Conservation (phyloP, 2,329 filamentous ascomycete genomes). For the Lachnellula arida region DNA sequence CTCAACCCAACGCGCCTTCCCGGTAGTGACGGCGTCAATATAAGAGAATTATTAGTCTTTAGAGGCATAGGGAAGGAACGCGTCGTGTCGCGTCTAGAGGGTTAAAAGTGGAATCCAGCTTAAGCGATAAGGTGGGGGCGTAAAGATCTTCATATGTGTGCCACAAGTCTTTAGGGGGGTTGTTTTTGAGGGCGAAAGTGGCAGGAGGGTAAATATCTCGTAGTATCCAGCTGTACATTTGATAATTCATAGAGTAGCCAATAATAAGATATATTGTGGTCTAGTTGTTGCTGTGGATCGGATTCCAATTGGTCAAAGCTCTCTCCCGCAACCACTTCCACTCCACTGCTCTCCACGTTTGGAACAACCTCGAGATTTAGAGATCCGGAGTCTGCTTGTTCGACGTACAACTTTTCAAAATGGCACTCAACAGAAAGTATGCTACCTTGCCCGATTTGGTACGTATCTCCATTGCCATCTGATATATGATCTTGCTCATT, state of each 20-base stretch:
- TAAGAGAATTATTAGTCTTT: not conserved
- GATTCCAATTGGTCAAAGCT: conserved; percentile 4
- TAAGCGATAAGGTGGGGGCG: conserved; percentile 7
- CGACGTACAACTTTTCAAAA: conserved; percentile 32
- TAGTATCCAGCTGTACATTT: not conserved
- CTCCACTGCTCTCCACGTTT: not conserved
- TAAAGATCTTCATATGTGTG: not conserved
- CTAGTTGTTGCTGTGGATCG: not conserved
- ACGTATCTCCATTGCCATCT: conserved; percentile 19
- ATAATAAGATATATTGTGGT: not conserved
- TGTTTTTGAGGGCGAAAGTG: not conserved
- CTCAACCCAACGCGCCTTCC: conserved; percentile 10
- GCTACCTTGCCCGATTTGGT: conserved; percentile 76
- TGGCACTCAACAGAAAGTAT: conserved; percentile 78
- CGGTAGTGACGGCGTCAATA: not conserved
- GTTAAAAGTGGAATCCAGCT: conserved; percentile 1
- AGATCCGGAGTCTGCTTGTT: not conserved
- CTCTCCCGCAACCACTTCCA: not conserved
- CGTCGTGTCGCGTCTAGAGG: conserved; percentile 6
- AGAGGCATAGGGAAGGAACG: conserved; percentile 11
- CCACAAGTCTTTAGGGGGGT: not conserved
- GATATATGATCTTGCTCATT: not conserved
- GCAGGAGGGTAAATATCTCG: not conserved
- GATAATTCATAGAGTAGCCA: not conserved
- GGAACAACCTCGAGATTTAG: not conserved